Percentiles rank a stretch among this genome's conserved stretches.
Conservation (phyloP, 2,329 filamentous ascomycete genomes). For the Aspergillus melleus region DNA sequence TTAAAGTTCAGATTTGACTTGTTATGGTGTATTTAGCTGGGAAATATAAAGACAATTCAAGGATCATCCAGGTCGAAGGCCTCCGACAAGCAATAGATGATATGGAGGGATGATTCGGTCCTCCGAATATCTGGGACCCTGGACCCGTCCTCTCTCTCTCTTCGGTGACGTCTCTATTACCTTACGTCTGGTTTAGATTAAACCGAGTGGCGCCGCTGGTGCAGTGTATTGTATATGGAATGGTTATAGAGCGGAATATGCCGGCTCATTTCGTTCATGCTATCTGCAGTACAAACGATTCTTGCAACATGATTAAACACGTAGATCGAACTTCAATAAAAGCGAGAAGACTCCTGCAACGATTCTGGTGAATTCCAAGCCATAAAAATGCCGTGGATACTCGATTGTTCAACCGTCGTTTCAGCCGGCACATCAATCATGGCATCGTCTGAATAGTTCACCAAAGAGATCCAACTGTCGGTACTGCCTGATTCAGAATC, state of each 20-base stretch:
- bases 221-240: background rate
- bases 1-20: slow-evolving; percentile 15
- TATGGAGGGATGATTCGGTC: background rate
- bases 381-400: background rate
- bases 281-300: background rate
- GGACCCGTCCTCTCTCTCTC: background rate
- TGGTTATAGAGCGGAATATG: background rate
- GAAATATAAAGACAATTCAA: slow-evolving; percentile 12
- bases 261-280: background rate
- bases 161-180: background rate
- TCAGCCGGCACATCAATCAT: too few species aligned
- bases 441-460: too few species aligned
- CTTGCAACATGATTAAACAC: background rate
- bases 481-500: background rate
- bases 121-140: background rate
- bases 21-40: slow-evolving; percentile 20
- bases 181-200: background rate
- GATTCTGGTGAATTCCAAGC: background rate
- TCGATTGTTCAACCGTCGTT: background rate
- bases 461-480: background rate
- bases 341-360: background rate
- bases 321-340: background rate
- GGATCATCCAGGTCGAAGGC: background rate
- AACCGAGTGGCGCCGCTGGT: background rate
- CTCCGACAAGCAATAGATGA: background rate